Evolutionary conservation across 2,329 filamentous ascomycete genomes (phyloP), one percentile per base, ranked within the genome.

Genomic region (Elsinoe ampelina): DNA sequence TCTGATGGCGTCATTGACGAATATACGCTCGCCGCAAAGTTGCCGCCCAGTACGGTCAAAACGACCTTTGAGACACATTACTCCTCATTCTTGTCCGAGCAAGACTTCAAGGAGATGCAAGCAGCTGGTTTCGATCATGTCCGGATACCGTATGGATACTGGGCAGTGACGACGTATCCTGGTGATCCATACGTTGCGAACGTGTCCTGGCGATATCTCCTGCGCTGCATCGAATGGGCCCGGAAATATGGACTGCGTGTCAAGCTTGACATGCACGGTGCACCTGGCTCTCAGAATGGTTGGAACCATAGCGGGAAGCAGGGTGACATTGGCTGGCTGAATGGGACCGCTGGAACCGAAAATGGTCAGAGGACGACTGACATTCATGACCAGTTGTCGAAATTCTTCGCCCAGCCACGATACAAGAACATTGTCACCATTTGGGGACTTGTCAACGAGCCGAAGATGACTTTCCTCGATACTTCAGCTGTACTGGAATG

Each of bases 361-460:
- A 95, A 96, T 68, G 85, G 79, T 0, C 80, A 95, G 64, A 83
- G 92, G 35, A 88, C 89, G 1, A 80, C 96, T 15, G 89, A 95
- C 58, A 78, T 97, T 38, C 93, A 98, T 73, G 80, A 93, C 67
- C 83, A 87, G 58, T 78, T 98, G 11, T 90, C 89, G 20, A 80
- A 85, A 62, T 98, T 98, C 80, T 98, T 98, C 71, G 83, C 91
- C 0, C 93, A 97, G 68, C 82, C 86, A 47, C 86, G 93, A 8
- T 98, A 98, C 77, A 86, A 87, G 67, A 95, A 96, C 68, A 80
- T 98, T 63, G 78, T 98, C 60, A 82, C 86, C 12, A 89, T 97
- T 73, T 98, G 98, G 72, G 93, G 93, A 3, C 82, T 98, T 1
- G 89, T 84, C 67, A 98, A 98, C 73, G 93, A 98, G 71, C 93